Evolutionary conservation across 2,329 filamentous ascomycete species (phyloP), one percentile per base, ranked within the genome.

Genomic region (Aspergillus nomiae): DNA sequence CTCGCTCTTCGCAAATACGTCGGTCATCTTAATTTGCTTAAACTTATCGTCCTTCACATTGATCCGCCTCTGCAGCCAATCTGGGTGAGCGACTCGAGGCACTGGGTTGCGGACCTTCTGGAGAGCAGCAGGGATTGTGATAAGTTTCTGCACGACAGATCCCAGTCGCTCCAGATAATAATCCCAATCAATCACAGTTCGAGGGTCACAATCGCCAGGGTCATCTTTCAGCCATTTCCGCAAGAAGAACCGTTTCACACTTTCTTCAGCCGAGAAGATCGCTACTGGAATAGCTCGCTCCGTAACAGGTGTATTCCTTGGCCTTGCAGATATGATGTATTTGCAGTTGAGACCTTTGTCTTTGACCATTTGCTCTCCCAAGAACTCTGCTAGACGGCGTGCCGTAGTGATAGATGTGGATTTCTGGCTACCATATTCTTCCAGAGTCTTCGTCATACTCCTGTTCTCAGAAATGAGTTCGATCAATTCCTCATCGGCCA

Each of bases 391-490:
- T 48, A 99, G 81, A 66, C 95, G 92, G 72, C 90, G 95, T 12
- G 95, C 95, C 0, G 95, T 99, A 2, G 95, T 99, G 76, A 99
- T 99, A n/a, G 95, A 97, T 1, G 95, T 99, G 0, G 94, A 98
- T 76, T 99, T 99, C 72, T 99, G 96, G 9, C 82, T 83, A 21
- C 94, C 95, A 69, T 99, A 99, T 78, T 99, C 96, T 69, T 97
- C 94, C 1, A 99, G 83, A 0, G 95, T 96, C 80, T 99, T 99
- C 21, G 89, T 86, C 95, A 99, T 99, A 81, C 88, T 98, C 81
- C 96, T 90, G 81, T 99, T 99, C 78, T 99, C 95, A 56, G 93
- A 97, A 88, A 99, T 99, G n/a, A 99, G 89, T 72, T 99, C 94
- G 78, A 99, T 98, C 46, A 99, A 86, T 75, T 99, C 95, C 75